Percentiles rank a stretch among this genome's conserved stretches.
Evolutionary conservation across 2,329 filamentous ascomycete genomes (phyloP).

Genomic region (Monosporascus sp.): DNA sequence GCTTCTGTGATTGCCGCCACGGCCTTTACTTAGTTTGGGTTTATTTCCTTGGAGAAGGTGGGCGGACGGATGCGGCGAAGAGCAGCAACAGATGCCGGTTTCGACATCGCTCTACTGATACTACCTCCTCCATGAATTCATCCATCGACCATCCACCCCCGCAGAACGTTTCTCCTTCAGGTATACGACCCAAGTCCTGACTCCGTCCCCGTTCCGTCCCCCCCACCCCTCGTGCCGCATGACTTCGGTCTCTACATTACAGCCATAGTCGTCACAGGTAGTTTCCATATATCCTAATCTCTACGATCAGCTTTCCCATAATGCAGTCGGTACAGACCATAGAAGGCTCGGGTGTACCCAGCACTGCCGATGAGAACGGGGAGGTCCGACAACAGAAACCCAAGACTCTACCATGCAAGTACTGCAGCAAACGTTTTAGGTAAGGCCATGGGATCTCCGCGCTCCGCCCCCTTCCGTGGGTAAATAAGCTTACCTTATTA

Average conservation of each 20-base stretch:
- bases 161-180: conserved; percentile 30
- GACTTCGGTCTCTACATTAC: conserved; percentile 28
- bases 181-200: conserved; percentile 25
- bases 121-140: conserved; percentile 28
- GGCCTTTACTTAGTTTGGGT: conserved; percentile 11
- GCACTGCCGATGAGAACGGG: conserved; percentile 39
- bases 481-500: conserved; percentile 38
- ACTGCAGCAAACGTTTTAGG: conserved; percentile 59
- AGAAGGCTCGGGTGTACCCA: conserved; percentile 38
- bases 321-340: conserved; percentile 52
- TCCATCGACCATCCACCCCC: conserved; percentile 28
- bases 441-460: conserved; percentile 31
- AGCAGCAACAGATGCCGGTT: conserved; percentile 23
- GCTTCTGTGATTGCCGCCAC: conserved; percentile 12
- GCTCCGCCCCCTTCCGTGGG: conserved; percentile 17
- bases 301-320: conserved; percentile 22
- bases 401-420: conserved; percentile 58
- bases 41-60: conserved; percentile 13
- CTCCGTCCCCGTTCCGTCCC: conserved; percentile 23
- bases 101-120: conserved; percentile 21
- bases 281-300: conserved; percentile 25
- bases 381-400: conserved; percentile 54
- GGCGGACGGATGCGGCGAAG: conserved; percentile 15
- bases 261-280: conserved; percentile 27
- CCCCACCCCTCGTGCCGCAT: conserved; percentile 30